A percentile compares a stretch with the other conserved stretches of the same genome.
phyloP scores from a whole-genome alignment of 441 rosid species.

The Gossypium laxum region DNA sequence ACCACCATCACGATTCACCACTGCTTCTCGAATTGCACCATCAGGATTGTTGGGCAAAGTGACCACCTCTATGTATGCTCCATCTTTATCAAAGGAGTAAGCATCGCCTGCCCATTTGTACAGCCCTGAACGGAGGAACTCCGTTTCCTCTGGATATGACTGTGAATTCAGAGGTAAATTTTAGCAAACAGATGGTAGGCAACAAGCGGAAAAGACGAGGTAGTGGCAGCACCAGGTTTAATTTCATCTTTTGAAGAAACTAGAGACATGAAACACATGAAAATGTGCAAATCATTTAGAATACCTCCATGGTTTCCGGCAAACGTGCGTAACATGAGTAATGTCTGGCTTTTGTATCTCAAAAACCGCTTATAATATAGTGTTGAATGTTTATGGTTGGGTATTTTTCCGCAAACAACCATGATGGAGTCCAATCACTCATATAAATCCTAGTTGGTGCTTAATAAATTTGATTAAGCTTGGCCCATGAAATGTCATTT shows the following conservation, averaged over 20 bases:
- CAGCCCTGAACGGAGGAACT: slow-evolving; percentile 38
- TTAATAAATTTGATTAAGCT: not conserved
- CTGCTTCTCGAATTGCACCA: slow-evolving; percentile 49
- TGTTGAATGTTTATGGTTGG: not conserved
- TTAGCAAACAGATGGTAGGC: not conserved
- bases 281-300: not conserved
- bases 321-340: not conserved
- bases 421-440: not conserved
- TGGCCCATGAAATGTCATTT: not conserved
- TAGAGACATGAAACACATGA: not conserved
- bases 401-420: not conserved
- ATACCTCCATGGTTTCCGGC: not conserved
- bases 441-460: not conserved
- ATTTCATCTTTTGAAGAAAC: not conserved
- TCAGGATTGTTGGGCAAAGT: slow-evolving; percentile 83
- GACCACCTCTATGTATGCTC: slow-evolving; percentile 53
- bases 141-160: slow-evolving; percentile 49
- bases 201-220: not conserved
- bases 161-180: slow-evolving; percentile 14
- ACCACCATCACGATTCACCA: slow-evolving; percentile 44
- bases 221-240: not conserved
- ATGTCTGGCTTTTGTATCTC: not conserved
- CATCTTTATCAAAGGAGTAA: slow-evolving; percentile 31
- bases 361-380: not conserved
- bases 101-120: slow-evolving; percentile 85